Evolutionary conservation across 2,329 filamentous ascomycete genomes (phyloP).

Genomic region (Nothophoma quercina): DNA sequence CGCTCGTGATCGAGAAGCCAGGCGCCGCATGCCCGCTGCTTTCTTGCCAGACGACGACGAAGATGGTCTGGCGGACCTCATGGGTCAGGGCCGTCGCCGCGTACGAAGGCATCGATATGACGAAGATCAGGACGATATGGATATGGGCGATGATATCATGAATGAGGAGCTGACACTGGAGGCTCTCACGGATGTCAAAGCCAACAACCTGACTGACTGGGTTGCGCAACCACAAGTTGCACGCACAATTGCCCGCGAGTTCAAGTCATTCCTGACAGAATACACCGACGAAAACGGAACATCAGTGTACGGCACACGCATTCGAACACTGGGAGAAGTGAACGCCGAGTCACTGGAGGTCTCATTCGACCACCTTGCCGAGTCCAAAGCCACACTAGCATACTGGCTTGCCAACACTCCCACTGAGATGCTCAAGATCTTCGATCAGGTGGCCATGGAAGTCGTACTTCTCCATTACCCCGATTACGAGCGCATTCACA

Average conservation of each 20-base stretch:
- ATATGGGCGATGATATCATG: conserved; percentile 93
- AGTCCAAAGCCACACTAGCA: conserved; percentile 89
- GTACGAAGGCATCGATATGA: conserved; percentile 90
- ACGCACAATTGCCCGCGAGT: conserved; percentile 92
- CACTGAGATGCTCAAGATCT: conserved; percentile 92
- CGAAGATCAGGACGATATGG: conserved; percentile 87
- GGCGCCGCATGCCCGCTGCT: conserved; percentile 71
- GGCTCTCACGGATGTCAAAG: conserved; percentile 90
- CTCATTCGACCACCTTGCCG: conserved; percentile 89
- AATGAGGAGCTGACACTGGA: conserved; percentile 93
- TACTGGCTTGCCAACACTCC: conserved; percentile 97
- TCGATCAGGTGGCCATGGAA: conserved; percentile 96
- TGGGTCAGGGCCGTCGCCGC: conserved; percentile 73
- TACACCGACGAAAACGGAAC: conserved; percentile 88
- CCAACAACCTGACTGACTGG: conserved; percentile 93
- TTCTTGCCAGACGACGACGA: conserved; percentile 85
- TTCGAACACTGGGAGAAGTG: conserved; percentile 93
- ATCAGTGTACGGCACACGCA: conserved; percentile 94
- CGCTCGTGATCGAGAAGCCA: conserved; percentile 75
- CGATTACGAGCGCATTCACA: conserved; percentile 96
- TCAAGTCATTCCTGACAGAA: conserved; percentile 96
- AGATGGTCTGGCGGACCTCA: conserved; percentile 83
- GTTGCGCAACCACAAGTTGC: conserved; percentile 89
- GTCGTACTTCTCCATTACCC: conserved; percentile 95
- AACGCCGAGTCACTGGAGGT: conserved; percentile 97